Evolutionary conservation across 441 rosid genomes (phyloP), one percentile per base, ranked within the genome.

Genomic region (Lepidium campestre): DNA sequence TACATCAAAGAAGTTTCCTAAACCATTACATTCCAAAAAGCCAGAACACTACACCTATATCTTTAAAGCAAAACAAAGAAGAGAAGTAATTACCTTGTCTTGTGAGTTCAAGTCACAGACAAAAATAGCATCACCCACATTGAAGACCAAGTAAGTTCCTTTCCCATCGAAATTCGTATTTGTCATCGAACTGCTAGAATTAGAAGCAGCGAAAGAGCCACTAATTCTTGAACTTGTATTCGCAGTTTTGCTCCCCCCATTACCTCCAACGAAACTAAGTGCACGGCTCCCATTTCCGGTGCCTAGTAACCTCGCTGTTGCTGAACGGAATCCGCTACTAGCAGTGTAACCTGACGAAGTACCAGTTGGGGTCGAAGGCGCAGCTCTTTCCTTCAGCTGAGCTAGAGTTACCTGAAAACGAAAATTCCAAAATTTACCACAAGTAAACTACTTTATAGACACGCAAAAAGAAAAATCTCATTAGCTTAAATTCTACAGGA

Each of bases 21-120:
- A 65, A 57, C 22, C 29, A 53, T 44, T 45, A 72, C 20, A 75
- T 70, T 19, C 42, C 25, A 58, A 39, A 14, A 13, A 5, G 20
- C 25, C 15, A 72, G 62, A 60, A 17, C 29, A 73, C 9, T 22
- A 52, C 59, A 47, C 36, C n/a, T 4, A 32, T 31, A 25, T 32
- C 27, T 6, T 17, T 8, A 74, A 67, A 45, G 25, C 14, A 13
- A n/a, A 49, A 48, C 45, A 68, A 54, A 5, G 67, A 56, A 17
- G 36, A 45, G 55, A 40, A 22, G 36, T 62, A 58, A 73, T 59
- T 77, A 92, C 99, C 98, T 92, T 95, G 70, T 95, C 98, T 75
- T 90, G 96, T 61, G 99, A 90, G 74, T 92, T 95, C 80, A 90
- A 75, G 80, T 95, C 99, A 73, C 98, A 90, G n/a, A 95, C 74